A percentile compares a stretch with the other conserved stretches of the same genome.
phyloP scores from a whole-genome alignment of 192 early-diverging fungal genomes.

The Coemansia sp. region DNA sequence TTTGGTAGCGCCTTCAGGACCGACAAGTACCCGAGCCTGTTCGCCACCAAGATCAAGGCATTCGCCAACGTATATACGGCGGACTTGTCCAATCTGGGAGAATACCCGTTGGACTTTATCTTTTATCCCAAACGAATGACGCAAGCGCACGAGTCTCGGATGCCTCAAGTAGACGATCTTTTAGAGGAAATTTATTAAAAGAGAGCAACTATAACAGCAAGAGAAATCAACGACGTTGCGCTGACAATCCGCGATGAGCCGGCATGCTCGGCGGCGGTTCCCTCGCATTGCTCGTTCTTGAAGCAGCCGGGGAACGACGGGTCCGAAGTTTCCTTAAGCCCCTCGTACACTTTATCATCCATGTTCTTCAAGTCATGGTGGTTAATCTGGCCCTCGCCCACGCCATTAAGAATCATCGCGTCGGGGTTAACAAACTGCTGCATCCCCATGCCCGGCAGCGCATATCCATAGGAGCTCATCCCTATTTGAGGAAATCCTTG shows the following conservation, averaged over 20 bases:
- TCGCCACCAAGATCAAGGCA: slow-evolving; percentile 59
- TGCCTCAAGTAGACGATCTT: slow-evolving; percentile 50
- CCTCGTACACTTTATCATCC: slow-evolving; percentile 25
- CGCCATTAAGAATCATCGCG: slow-evolving; percentile 34
- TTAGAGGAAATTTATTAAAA: slow-evolving; percentile 22
- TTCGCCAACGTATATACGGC: slow-evolving; percentile 57
- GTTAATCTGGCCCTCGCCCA: slow-evolving; percentile 38
- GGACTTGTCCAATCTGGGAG: slow-evolving; percentile 53
- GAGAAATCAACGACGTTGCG: too few relatives aligned
- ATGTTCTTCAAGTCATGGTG: slow-evolving; percentile 30
- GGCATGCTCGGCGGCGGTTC: too few relatives aligned
- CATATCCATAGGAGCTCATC: slow-evolving; percentile 51
- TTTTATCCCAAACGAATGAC: slow-evolving; percentile 62
- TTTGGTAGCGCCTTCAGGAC: slow-evolving; percentile 66
- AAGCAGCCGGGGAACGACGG: slow-evolving; percentile 41
- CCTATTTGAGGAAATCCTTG: slow-evolving; percentile 48
- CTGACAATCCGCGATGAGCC: too few relatives aligned
- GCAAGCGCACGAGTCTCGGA: slow-evolving; percentile 55
- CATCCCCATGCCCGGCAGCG: slow-evolving; percentile 35
- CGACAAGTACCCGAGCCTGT: slow-evolving; percentile 58
- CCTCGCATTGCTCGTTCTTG: slow-evolving; percentile 20
- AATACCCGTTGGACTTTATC: slow-evolving; percentile 58
- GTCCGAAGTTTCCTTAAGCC: slow-evolving; percentile 29
- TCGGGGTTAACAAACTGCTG: slow-evolving; percentile 25
- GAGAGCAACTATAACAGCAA: too few relatives aligned